These are phyloP conservation scores for Aspergillus cristatus DNA, from an alignment of 495 filamentous ascomycete genomes.

Conservation along the genomic window DNA sequence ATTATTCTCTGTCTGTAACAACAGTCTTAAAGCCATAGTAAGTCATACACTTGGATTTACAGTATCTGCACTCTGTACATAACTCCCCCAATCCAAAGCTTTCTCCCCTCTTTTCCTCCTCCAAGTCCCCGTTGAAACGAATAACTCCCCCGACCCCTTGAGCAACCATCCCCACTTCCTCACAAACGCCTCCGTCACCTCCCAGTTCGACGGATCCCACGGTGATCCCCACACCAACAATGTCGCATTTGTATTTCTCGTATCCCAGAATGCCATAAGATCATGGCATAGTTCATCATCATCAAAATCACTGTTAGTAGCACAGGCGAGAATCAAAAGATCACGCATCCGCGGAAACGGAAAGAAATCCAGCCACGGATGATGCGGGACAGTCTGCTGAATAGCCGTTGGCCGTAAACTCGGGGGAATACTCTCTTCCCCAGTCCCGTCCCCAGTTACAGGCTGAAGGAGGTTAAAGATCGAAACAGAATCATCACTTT, in stretches of 20 bases:
- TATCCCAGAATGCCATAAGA: conserved; percentile 20
- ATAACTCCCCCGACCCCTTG: conserved; percentile 12
- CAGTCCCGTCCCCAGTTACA: not conserved
- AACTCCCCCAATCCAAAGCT: not conserved
- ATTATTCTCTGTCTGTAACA: not conserved
- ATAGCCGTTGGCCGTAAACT: conserved; percentile 28
- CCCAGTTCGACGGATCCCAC: conserved; percentile 21
- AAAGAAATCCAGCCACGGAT: conserved; percentile 18
- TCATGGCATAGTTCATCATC: conserved; percentile 28
- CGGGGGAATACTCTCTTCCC: conserved; percentile 9
- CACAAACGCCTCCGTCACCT: conserved; percentile 20
- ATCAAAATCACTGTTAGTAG: conserved; percentile 15
- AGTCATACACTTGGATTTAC: not conserved
- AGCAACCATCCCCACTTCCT: conserved; percentile 22
- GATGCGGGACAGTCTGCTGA: conserved; percentile 25
- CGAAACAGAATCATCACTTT: conserved; percentile 2
- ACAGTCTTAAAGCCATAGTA: not conserved
- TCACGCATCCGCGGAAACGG: conserved; percentile 30
- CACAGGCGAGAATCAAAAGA: conserved; percentile 20
- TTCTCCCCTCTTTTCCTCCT: conserved; percentile 10
- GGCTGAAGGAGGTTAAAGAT: conserved; percentile 7
- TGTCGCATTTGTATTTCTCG: conserved; percentile 17
- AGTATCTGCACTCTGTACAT: not conserved
- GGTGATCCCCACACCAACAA: conserved; percentile 24
- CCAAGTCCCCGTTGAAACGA: conserved; percentile 17